Base-by-base conservation (phyloP, 257 asterid genomes). In the Nicotiana paniculata region DNA sequence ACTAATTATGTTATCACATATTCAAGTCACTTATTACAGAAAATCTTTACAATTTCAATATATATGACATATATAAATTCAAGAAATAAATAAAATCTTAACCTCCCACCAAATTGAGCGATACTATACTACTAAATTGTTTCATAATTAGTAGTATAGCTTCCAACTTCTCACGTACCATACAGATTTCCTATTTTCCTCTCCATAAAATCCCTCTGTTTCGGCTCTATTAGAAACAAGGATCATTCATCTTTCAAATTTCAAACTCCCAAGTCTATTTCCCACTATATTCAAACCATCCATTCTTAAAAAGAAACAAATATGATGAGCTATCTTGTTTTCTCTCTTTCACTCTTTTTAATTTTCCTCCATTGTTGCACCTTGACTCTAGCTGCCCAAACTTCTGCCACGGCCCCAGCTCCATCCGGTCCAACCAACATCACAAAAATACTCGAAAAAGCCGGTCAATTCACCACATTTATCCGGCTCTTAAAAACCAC, bases 351-450 rank as follows among this genome's bases (percentile, higher is more conserved):
- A 8, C 80, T 88, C 15, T 15, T 81, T 46, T 3, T 85, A 37
- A 57, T 88, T 53, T 77, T 88, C 28, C 84, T 91, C 81, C 77
- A 81, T 69, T 88, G 82, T 16, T 88, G 85, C 85, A 62, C 90
- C 70, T 32, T 77, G n/a, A 89, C 83, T 82, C 32, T 84, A 17
- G 90, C 24, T 21, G 24, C 93, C 48, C 98, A 93, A 82, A 62
- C 80, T 1, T 85, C 90, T 30, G 46, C 95, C 57, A 88, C 91
- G 2, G 89, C 90, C 4, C 97, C 98, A 0, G 88, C 83, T 0
- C 98, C 98, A 1, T 1, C 97, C 0, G 98, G 97, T 12, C 98
- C 98, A 1, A 88, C 97, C 84, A 95, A 95, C 92, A 80, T 95
- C 16, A 90, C 98, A 0, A 81, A 83, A 59, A 90, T 95, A 91